Evolutionary conservation across 495 filamentous ascomycete genomes (phyloP), one percentile per base, ranked within the genome.

Genomic region (Neurospora terricola): DNA sequence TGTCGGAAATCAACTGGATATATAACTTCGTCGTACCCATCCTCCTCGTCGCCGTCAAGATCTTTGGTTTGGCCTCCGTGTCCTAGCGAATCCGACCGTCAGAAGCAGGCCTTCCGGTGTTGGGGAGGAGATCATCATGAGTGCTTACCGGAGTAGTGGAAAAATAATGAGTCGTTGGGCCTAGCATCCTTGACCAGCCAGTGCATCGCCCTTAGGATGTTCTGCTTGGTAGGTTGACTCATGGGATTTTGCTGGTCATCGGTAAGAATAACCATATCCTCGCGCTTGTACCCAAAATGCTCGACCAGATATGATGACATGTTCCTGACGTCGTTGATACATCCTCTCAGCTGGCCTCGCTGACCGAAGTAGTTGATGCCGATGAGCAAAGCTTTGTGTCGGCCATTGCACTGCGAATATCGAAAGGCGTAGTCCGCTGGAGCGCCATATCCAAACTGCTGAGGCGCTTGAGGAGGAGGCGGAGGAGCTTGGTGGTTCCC

Each of bases 301-400:
- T 94, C 90, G 78, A 95, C 93, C 69, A 99, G 86, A 77, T 97
- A 99, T 71, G 87, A 85, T 34, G 93, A 96, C 96, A 99, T 96
- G 80, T 98, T 98, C 84, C 94, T 92, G 48, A 97, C 96, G 80
- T 99, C 96, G 80, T 98, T 98, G 85, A 98, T 98, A 80, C 96
- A 99, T 70, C 96, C 96, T 69, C 94, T 83, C 59, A 99, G 85
- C 84, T 98, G 93, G 71, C 94, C 95, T 71, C 91, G 89, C 80
- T 98, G 96, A 62, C 91, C 89, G 76, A 98, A 98, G 82, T 99
- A 99, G 83, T 99, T 99, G 85, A 98, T 97, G 45, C 96, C 96
- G 73, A 99, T 97, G 74, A 99, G 82, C 39, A 99, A 84, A 30
- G 96, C 96, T 87, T 97, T 99, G 78, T 94, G 85, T 77, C 91